phyloP scores from a whole-genome alignment of 208 protist genomes.

The Novymonas esmeraldas region DNA sequence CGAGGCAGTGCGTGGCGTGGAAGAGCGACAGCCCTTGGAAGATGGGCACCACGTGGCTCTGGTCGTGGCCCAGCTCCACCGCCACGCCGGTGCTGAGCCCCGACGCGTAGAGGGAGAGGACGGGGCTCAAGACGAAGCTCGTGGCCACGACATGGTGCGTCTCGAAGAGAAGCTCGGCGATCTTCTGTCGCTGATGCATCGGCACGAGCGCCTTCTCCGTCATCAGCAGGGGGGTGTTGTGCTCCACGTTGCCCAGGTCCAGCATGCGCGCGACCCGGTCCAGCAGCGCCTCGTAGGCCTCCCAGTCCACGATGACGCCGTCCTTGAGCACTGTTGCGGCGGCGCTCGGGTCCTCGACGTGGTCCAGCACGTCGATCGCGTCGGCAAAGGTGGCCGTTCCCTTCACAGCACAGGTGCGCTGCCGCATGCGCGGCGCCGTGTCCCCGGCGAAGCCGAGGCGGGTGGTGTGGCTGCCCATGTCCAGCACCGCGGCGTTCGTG shows the following conservation, averaged over 20 bases:
- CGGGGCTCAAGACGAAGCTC: constrained; percentile 78
- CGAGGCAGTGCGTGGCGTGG: constrained; percentile 87
- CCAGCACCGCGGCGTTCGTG: constrained; percentile 81
- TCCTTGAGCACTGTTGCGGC: constrained; percentile 45
- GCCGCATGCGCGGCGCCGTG: constrained; percentile 74
- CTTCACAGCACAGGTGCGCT: constrained; percentile 72
- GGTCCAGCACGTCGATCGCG: constrained; percentile 43
- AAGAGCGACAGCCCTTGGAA: constrained; percentile 96
- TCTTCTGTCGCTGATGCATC: constrained; percentile 77
- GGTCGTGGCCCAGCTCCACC: constrained; percentile 97
- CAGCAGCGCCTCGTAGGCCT: constrained; percentile 85
- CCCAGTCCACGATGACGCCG: constrained; percentile 83
- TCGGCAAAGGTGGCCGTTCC: constrained; percentile 44
- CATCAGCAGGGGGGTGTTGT: constrained; percentile 81
- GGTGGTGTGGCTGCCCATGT: constrained; percentile 86
- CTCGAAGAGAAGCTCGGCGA: constrained; percentile 91
- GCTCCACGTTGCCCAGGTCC: constrained; percentile 49
- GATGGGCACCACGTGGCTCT: constrained; percentile 98
- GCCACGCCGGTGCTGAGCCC: constrained; percentile 87
- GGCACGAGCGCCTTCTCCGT: constrained; percentile 90
- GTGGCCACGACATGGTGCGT: constrained; percentile 63
- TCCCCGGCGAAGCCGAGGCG: constrained; percentile 88
- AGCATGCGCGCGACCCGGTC: constrained; percentile 74
- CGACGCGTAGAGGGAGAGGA: constrained; percentile 88
- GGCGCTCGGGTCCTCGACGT: constrained; percentile 15